phyloP scores from a whole-genome alignment of 108 stramenopile species.

The Cyclotella sp. region DNA sequence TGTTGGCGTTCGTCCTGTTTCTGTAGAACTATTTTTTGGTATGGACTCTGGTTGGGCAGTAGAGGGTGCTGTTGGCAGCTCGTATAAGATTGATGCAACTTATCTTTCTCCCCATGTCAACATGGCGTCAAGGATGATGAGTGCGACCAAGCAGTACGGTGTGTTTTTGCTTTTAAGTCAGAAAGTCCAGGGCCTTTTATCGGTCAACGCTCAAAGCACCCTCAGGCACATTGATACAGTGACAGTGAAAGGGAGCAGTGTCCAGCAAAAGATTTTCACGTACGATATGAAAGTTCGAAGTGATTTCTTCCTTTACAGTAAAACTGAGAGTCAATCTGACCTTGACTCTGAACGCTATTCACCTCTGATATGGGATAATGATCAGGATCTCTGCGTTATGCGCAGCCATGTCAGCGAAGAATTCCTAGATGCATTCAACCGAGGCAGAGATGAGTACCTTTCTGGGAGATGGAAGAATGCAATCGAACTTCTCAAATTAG shows the following conservation, averaged over 20 bases:
- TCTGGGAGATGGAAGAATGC: slow-evolving; percentile 78
- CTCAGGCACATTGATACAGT: slow-evolving; percentile 93
- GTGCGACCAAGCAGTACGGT: slow-evolving; percentile 91
- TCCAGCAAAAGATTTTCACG: slow-evolving; percentile 88
- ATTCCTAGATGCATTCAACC: slow-evolving; percentile 70
- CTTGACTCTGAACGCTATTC: slow-evolving; percentile 75
- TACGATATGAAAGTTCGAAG: slow-evolving; percentile 84
- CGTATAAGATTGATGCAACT: slow-evolving; percentile 96
- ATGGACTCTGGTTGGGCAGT: slow-evolving; percentile 98
- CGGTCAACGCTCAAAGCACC: slow-evolving; percentile 59
- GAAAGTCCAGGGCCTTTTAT: slow-evolving; percentile 84
- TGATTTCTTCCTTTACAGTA: slow-evolving; percentile 83
- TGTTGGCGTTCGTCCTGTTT: slow-evolving; percentile 74
- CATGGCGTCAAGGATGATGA: slow-evolving; percentile 95
- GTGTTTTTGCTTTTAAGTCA: slow-evolving; percentile 75
- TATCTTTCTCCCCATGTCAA: slow-evolving; percentile 96
- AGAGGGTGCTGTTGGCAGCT: slow-evolving; percentile 92
- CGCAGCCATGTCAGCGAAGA: slow-evolving; percentile 79
- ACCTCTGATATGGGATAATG: slow-evolving; percentile 76
- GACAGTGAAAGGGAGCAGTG: slow-evolving; percentile 90
- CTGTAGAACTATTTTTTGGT: slow-evolving; percentile 88
- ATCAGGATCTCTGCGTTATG: slow-evolving; percentile 85
- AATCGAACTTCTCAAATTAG: slow-evolving; percentile 58
- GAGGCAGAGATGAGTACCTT: slow-evolving; percentile 74
- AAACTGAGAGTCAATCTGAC: slow-evolving; percentile 71